Percentiles rank a stretch among this genome's conserved stretches.
phyloP scores from a whole-genome alignment of 108 stramenopile genomes.

The Cyclotella atomus region DNA sequence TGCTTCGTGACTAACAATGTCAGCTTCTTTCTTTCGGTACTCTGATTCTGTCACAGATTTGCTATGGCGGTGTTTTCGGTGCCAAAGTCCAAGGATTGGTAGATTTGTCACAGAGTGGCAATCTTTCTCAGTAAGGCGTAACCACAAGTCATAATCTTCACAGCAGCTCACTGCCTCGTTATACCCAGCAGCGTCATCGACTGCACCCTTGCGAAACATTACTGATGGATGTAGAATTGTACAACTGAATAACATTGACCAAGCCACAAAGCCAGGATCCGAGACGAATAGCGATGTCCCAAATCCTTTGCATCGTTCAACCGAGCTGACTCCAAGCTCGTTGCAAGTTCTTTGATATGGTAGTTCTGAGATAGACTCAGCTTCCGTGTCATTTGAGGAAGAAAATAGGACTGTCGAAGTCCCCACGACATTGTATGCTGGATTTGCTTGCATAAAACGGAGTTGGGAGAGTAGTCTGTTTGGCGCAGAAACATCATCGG shows the following conservation, averaged over 20 bases:
- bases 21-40: constrained; percentile 33
- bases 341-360: neutral
- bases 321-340: neutral
- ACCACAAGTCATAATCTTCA: constrained; percentile 64
- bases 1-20: constrained; percentile 8
- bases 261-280: constrained; percentile 48
- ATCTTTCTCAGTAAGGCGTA: constrained; percentile 25
- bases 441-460: constrained; percentile 20
- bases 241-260: constrained; percentile 56
- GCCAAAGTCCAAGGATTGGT: constrained; percentile 48
- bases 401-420: constrained; percentile 32
- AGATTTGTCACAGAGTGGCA: constrained; percentile 33
- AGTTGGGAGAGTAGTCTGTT: constrained; percentile 36
- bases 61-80: constrained; percentile 43
- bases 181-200: constrained; percentile 31
- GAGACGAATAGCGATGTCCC: constrained; percentile 24
- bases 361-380: neutral
- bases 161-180: constrained; percentile 13
- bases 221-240: constrained; percentile 45
- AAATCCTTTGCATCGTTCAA: neutral
- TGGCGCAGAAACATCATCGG: constrained; percentile 46
- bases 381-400: neutral
- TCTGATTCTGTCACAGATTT: constrained; percentile 3
- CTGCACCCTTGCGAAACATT: constrained; percentile 30
- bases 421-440: constrained; percentile 37